Evolutionary conservation across 768 basidiomycete genomes (phyloP).

Genomic region (Lentinula boryana): DNA sequence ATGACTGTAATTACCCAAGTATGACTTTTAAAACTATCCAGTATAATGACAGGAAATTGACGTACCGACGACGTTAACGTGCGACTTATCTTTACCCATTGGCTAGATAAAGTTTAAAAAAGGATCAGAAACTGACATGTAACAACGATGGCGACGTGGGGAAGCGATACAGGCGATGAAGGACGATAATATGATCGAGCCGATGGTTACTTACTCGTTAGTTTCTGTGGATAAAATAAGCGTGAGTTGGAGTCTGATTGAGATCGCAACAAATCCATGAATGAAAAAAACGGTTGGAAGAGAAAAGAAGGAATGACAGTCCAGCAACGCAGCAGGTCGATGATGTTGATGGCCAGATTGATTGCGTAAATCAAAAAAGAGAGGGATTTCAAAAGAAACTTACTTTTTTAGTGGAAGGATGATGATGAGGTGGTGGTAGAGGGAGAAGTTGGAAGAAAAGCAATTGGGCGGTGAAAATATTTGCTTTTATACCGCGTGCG

Average conservation of each 20-base stretch:
- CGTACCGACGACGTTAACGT: slow-evolving; percentile 89
- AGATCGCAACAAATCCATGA: background rate
- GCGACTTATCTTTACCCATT: slow-evolving; percentile 95
- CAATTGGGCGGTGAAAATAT: background rate
- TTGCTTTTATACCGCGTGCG: slow-evolving; percentile 1
- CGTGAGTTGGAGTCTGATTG: background rate
- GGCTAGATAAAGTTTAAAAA: slow-evolving; percentile 11
- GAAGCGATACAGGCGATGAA: background rate
- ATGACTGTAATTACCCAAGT: slow-evolving; percentile 54
- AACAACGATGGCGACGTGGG: background rate
- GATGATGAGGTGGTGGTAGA: slow-evolving; percentile 41
- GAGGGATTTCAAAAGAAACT: slow-evolving; percentile 16
- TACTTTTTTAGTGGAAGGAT: slow-evolving; percentile 27
- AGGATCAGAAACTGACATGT: background rate
- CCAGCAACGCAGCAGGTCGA: background rate
- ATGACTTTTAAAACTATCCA: slow-evolving; percentile 17
- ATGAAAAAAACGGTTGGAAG: background rate
- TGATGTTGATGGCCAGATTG: slow-evolving; percentile 6
- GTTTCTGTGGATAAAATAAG: background rate
- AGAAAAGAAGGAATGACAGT: background rate
- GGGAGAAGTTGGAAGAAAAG: slow-evolving; percentile 34
- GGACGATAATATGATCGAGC: background rate
- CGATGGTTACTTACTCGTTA: background rate
- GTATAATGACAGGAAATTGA: slow-evolving; percentile 10
- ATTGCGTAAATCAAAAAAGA: slow-evolving; percentile 12